phyloP scores from a whole-genome alignment of 345 rosid species.

The Populus simonii region DNA sequence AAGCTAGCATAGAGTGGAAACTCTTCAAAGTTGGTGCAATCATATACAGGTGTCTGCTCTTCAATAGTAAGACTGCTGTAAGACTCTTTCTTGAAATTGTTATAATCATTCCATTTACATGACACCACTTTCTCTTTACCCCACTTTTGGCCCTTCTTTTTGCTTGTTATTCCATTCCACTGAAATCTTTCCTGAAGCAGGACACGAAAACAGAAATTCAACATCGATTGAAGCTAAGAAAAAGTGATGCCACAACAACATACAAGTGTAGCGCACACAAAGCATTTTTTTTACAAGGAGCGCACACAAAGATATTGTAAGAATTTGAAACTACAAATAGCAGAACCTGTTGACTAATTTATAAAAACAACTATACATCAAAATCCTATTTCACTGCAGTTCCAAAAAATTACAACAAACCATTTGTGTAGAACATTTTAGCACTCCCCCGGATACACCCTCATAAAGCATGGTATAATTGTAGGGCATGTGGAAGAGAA shows the following conservation, averaged over 20 bases:
- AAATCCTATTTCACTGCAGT: neutral
- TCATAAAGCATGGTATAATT: neutral
- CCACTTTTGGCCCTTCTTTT: conserved; percentile 95
- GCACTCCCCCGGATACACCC: neutral
- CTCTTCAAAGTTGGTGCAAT: conserved; percentile 52
- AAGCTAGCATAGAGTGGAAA: conserved; percentile 55
- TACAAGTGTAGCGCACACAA: neutral
- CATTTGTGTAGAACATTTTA: neutral
- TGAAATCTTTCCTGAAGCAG: conserved; percentile 49
- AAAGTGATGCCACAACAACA: neutral
- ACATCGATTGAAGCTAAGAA: neutral
- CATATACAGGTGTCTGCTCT: conserved; percentile 28
- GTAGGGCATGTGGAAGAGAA: neutral
- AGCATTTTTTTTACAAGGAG: neutral
- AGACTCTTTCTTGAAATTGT: conserved; percentile 38
- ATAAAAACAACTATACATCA: neutral
- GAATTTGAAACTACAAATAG: neutral
- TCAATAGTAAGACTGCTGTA: conserved; percentile 33
- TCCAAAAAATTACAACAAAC: neutral
- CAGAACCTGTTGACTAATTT: neutral
- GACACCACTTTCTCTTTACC: conserved; percentile 60
- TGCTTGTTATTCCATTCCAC: conserved; percentile 86
- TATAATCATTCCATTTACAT: conserved; percentile 40
- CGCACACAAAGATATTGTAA: neutral
- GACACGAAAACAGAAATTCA: conserved; percentile 16